These are phyloP conservation scores for Tephrocybe rancida DNA, from an alignment of 768 basidiomycete genomes.

Conservation along the genomic window DNA sequence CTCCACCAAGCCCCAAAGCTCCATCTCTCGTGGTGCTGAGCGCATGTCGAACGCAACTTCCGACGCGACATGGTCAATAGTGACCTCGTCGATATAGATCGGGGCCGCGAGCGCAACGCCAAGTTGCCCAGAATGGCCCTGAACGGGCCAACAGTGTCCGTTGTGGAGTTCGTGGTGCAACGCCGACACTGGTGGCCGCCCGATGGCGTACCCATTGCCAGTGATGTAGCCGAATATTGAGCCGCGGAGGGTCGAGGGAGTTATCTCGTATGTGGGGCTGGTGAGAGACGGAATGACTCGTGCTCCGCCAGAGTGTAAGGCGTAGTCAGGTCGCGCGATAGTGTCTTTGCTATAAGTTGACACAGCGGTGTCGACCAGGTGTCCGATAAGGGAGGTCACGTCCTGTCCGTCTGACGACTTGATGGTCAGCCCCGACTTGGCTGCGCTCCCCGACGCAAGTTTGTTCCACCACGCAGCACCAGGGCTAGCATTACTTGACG, in stretches of 20 bases:
- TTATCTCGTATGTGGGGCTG: constrained; percentile 73
- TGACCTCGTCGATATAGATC: constrained; percentile 72
- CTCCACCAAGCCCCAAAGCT: constrained; percentile 90
- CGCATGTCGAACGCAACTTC: constrained; percentile 83
- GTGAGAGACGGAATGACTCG: constrained; percentile 83
- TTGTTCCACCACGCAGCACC: constrained; percentile 76
- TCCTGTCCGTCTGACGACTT: constrained; percentile 78
- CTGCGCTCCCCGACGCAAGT: constrained; percentile 43
- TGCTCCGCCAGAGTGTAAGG: constrained; percentile 82
- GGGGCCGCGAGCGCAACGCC: constrained; percentile 82
- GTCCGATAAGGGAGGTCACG: constrained; percentile 65
- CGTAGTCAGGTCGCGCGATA: constrained; percentile 84
- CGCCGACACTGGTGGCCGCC: constrained; percentile 83
- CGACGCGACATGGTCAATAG: constrained; percentile 85
- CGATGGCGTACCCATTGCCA: constrained; percentile 62
- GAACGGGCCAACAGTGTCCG: constrained; percentile 95
- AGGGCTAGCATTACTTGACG: constrained; percentile 29
- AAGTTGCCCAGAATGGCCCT: constrained; percentile 75
- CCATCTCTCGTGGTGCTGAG: constrained; percentile 84
- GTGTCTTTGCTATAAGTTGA: constrained; percentile 69
- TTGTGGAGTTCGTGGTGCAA: constrained; percentile 84
- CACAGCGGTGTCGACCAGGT: constrained; percentile 79
- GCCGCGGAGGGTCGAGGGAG: constrained; percentile 48
- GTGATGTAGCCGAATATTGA: constrained; percentile 59
- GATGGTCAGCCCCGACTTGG: constrained; percentile 56